These are phyloP conservation scores for Kernera saxatilis DNA, from an alignment of 345 rosid genomes.

Conservation along the genomic window DNA sequence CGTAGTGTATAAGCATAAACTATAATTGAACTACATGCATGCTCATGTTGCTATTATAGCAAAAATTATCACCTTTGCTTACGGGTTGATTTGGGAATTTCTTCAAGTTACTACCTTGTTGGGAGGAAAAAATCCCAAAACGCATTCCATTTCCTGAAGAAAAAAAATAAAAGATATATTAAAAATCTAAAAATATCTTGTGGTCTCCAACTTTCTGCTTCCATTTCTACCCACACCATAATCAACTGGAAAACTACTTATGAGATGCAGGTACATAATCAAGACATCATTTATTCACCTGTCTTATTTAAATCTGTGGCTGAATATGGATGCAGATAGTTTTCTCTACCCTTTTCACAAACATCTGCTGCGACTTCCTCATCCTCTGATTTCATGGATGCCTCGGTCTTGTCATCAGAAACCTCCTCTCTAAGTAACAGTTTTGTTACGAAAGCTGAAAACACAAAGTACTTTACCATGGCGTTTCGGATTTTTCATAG, in stretches of 20 bases:
- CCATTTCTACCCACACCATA: not conserved
- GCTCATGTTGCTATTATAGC: not conserved
- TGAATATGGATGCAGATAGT: not conserved
- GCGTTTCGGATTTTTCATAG: no score
- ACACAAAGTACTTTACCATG: no score
- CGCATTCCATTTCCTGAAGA: constrained; percentile 26
- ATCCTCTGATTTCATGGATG: constrained; percentile 5
- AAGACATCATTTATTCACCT: not conserved
- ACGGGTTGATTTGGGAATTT: not conserved
- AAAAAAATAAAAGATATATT: not conserved
- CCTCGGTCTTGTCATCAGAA: constrained; percentile 21
- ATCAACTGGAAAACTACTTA: not conserved
- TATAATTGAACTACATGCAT: not conserved
- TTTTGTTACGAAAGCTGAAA: constrained; percentile 26
- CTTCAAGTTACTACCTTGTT: constrained; percentile 23
- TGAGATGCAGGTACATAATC: not conserved
- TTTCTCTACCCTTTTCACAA: not conserved
- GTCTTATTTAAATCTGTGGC: constrained; percentile 13
- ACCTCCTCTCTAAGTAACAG: constrained; percentile 23
- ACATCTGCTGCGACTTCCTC: not conserved
- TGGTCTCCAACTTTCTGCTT: not conserved
- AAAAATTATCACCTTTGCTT: constrained; percentile 15
- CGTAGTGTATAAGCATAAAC: not conserved
- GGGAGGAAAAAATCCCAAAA: constrained; percentile 22
- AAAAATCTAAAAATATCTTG: not conserved